phyloP scores from a whole-genome alignment of 768 basidiomycete species.

The Boletus tylopilopsis region DNA sequence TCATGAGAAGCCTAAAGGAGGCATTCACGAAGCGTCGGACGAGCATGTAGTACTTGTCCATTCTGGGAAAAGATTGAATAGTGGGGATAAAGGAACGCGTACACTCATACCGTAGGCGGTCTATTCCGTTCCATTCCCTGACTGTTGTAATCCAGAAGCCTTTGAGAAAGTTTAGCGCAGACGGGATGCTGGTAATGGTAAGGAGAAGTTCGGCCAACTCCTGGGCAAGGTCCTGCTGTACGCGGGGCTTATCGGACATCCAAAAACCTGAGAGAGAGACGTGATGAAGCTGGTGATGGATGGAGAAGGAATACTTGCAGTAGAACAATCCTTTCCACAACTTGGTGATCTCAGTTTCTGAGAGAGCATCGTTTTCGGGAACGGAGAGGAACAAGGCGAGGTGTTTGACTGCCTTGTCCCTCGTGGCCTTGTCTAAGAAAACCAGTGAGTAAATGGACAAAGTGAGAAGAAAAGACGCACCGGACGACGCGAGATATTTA shows the following conservation, averaged over 20 bases:
- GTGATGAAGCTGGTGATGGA: neutral
- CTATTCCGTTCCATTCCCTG: constrained; percentile 92
- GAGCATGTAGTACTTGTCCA: constrained; percentile 98
- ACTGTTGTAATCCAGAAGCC: constrained; percentile 92
- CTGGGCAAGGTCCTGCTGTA: constrained; percentile 87
- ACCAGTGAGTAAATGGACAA: neutral
- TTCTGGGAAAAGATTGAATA: constrained; percentile 41
- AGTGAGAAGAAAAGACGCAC: constrained; percentile 38
- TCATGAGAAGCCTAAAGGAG: constrained; percentile 74
- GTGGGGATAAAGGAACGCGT: neutral
- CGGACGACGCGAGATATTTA: constrained; percentile 90
- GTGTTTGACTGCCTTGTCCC: constrained; percentile 86
- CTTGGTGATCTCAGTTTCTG: constrained; percentile 80
- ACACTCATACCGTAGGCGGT: constrained; percentile 69
- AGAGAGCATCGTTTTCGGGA: constrained; percentile 50
- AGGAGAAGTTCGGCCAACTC: constrained; percentile 83
- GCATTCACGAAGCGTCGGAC: constrained; percentile 86
- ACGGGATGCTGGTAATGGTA: constrained; percentile 51
- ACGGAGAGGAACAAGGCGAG: constrained; percentile 78
- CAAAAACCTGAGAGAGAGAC: constrained; percentile 70
- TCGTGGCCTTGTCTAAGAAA: constrained; percentile 75
- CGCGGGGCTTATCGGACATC: constrained; percentile 99
- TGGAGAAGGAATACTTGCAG: constrained; percentile 47
- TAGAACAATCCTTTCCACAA: constrained; percentile 99
- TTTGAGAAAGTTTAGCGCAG: constrained; percentile 71